These are phyloP conservation scores for Rostrohypoxylon terebratum DNA, from an alignment of 495 filamentous ascomycete genomes.

Conservation along the genomic window DNA sequence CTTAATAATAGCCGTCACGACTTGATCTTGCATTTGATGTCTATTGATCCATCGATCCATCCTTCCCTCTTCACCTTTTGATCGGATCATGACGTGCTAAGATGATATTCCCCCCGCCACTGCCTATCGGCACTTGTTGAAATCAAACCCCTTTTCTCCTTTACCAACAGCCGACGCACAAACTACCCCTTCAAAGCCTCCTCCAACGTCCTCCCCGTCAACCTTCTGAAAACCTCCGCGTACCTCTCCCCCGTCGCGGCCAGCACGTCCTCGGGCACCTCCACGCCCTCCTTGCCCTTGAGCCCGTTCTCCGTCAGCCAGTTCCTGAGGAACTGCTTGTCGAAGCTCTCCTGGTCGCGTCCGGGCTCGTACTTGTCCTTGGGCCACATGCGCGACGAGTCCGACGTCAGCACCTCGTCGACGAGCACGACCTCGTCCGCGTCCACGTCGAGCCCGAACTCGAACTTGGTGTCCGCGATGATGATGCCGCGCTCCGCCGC, in stretches of 20 bases:
- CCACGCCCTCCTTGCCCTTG: conserved; percentile 74
- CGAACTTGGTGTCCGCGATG: conserved; percentile 74
- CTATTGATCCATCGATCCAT: not conserved
- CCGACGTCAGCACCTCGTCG: conserved; percentile 90
- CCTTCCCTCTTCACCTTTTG: not conserved
- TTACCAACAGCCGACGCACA: not conserved
- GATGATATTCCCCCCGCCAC: no score
- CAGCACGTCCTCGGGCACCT: conserved; percentile 74
- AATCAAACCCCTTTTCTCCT: no score
- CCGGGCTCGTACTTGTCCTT: conserved; percentile 76
- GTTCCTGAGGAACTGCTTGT: conserved; percentile 92
- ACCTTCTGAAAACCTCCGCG: conserved; percentile 55
- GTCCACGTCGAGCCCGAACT: conserved; percentile 76
- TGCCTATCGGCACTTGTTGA: no score
- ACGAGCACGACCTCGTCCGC: conserved; percentile 83
- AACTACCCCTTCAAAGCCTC: conserved; percentile 46
- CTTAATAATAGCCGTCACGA: not conserved
- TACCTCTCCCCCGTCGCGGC: conserved; percentile 69
- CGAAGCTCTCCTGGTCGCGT: conserved; percentile 79
- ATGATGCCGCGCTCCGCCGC: conserved; percentile 85
- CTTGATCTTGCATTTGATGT: not conserved
- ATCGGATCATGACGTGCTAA: not conserved
- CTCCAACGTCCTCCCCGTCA: conserved; percentile 59
- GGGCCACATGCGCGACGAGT: conserved; percentile 91
- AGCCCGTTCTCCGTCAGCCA: conserved; percentile 81